A percentile compares a stretch with the other conserved stretches of the same genome.
Conservation (phyloP, 2,329 filamentous ascomycete genomes). For the Diaporthe ampelina region DNA sequence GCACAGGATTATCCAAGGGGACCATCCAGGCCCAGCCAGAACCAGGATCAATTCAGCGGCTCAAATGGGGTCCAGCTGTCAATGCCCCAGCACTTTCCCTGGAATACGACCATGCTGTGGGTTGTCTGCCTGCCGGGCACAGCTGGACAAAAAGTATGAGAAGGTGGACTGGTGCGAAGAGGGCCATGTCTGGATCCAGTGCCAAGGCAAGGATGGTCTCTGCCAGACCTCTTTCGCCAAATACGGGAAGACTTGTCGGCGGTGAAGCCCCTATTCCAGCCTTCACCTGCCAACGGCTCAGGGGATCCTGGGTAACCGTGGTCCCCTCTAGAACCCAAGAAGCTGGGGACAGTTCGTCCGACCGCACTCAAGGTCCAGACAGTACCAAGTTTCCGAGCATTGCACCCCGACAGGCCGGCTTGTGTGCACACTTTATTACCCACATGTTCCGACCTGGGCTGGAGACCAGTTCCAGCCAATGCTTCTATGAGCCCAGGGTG, state of each 20-base stretch:
- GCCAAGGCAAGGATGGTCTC: conserved; percentile 25
- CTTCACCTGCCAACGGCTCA: conserved; percentile 11
- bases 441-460: background rate
- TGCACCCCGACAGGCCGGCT: background rate
- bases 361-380: background rate
- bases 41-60: background rate
- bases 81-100: background rate
- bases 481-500: background rate
- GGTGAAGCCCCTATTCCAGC: conserved; percentile 28
- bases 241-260: conserved; percentile 4
- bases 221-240: conserved; percentile 11
- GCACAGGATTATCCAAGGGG: background rate
- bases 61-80: background rate
- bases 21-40: background rate
- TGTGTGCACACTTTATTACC: background rate
- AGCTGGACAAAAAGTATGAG: background rate
- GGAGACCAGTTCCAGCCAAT: no score
- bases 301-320: background rate
- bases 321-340: background rate
- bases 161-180: background rate
- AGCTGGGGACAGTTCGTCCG: background rate
- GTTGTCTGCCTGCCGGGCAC: background rate
- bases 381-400: background rate
- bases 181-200: background rate
- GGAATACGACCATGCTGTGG: background rate